Evolutionary conservation across 2,329 filamentous ascomycete genomes (phyloP).

Genomic region (Penicillium sp.): DNA sequence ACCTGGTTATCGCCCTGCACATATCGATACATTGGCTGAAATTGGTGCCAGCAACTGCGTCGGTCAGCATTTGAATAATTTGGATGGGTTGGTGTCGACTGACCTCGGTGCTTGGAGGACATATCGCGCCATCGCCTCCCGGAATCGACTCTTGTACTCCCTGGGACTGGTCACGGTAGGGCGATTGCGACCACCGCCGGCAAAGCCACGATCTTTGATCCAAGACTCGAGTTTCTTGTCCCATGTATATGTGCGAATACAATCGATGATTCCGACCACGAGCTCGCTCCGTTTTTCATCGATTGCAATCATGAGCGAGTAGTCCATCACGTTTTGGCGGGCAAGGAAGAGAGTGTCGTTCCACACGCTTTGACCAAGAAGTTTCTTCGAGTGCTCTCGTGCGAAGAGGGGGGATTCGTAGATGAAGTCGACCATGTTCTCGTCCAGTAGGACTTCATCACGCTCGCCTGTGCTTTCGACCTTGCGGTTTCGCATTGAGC

Average conservation of each 20-base stretch:
- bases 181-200: conserved; percentile 72
- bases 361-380: conserved; percentile 87
- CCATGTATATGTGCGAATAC: conserved; percentile 98
- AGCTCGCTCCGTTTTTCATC: conserved; percentile 87
- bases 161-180: conserved; percentile 96
- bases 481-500: conserved; percentile 97
- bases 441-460: conserved; percentile 92
- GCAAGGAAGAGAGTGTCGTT: conserved; percentile 96
- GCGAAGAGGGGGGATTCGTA: conserved; percentile 95
- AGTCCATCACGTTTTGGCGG: conserved; percentile 98
- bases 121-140: conserved; percentile 93
- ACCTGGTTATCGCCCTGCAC: conserved; percentile 28
- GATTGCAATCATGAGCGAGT: conserved; percentile 96
- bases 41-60: conserved; percentile 48
- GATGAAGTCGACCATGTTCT: conserved; percentile 99
- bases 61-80: conserved; percentile 3
- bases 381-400: conserved; percentile 91
- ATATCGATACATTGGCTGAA: conserved; percentile 35
- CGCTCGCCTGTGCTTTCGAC: conserved; percentile 94
- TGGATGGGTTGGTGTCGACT: conserved; percentile 14
- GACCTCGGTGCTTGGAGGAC: conserved; percentile 53
- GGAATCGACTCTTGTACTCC: conserved; percentile 94
- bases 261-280: conserved; percentile 96
- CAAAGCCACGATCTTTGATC: conserved; percentile 95
- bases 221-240: conserved; percentile 99